Evolutionary conservation across 495 filamentous ascomycete species (phyloP).

Genomic region (Platismatia glauca): DNA sequence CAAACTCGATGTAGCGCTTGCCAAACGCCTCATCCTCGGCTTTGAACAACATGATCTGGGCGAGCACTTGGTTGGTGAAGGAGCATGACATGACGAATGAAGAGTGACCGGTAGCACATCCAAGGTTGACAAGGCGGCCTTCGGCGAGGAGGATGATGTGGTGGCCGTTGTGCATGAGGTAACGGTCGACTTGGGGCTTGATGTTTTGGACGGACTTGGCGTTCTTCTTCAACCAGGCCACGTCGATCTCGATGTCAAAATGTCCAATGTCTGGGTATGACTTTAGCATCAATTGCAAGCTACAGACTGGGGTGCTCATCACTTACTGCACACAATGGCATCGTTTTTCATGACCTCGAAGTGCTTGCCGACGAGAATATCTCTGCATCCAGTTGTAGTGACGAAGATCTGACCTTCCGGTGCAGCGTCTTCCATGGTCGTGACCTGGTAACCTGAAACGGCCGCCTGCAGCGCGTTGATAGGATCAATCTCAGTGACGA

Average conservation of each 20-base stretch:
- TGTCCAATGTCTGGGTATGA: conserved; percentile 80
- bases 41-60: conserved; percentile 98
- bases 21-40: conserved; percentile 76
- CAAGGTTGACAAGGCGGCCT: conserved; percentile 97
- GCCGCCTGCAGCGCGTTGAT: conserved; percentile 99
- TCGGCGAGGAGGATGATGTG: conserved; percentile 98
- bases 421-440: conserved; percentile 94
- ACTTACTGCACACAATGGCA: conserved; percentile 96
- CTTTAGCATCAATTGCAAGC: not conserved
- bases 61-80: conserved; percentile 99
- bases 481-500: conserved; percentile 95
- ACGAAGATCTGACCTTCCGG: conserved; percentile 91
- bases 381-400: conserved; percentile 97
- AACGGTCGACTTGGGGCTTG: conserved; percentile 99
- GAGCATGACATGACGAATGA: conserved; percentile 99
- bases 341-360: conserved; percentile 98
- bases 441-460: conserved; percentile 93
- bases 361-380: conserved; percentile 86
- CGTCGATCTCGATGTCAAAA: conserved; percentile 99
- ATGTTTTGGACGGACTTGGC: conserved; percentile 88
- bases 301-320: not conserved
- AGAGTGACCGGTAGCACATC: conserved; percentile 97
- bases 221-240: conserved; percentile 98
- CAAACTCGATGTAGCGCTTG: conserved; percentile 92
- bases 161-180: conserved; percentile 83